Conservation (phyloP, 306 rosid genomes). For the Mimosa bimucronata region DNA sequence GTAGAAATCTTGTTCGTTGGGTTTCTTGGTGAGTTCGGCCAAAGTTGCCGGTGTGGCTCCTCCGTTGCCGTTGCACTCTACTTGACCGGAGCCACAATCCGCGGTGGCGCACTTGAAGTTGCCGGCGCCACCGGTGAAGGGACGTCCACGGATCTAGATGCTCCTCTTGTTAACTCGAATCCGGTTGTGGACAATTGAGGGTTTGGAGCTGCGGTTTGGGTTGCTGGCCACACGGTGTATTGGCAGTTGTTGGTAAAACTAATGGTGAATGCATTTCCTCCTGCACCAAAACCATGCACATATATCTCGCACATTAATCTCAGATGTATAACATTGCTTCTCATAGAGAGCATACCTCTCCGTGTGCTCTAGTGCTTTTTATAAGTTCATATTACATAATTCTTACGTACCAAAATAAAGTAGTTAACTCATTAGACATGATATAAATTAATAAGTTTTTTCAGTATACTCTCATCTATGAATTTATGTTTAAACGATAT, state of each 20-base stretch:
- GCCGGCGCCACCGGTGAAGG: slow-evolving; percentile 46
- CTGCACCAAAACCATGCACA: not conserved
- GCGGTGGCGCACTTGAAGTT: slow-evolving; percentile 54
- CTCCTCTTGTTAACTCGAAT: slow-evolving; percentile 45
- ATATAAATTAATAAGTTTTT: no score
- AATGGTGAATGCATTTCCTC: slow-evolving; percentile 43
- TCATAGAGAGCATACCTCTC: no score
- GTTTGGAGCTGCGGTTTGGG: slow-evolving; percentile 49
- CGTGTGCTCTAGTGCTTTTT: no score
- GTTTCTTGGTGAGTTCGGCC: slow-evolving; percentile 46
- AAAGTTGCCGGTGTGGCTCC: slow-evolving; percentile 56
- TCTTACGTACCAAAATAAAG: no score
- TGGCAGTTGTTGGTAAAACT: slow-evolving; percentile 53
- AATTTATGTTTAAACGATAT: no score
- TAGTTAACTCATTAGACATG: no score
- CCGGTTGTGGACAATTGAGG: slow-evolving; percentile 60
- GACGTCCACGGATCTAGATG: slow-evolving; percentile 26
- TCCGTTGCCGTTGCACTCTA: slow-evolving; percentile 62
- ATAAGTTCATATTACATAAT: no score
- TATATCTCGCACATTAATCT: no score
- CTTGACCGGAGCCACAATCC: slow-evolving; percentile 63
- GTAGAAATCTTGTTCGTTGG: slow-evolving; percentile 62
- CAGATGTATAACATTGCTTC: no score
- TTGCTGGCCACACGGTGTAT: slow-evolving; percentile 68
- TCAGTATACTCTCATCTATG: no score